Conservation (phyloP, 225 moss, liverwort and hornwort genomes). For the Bryoerythrophyllum caledonicum region DNA sequence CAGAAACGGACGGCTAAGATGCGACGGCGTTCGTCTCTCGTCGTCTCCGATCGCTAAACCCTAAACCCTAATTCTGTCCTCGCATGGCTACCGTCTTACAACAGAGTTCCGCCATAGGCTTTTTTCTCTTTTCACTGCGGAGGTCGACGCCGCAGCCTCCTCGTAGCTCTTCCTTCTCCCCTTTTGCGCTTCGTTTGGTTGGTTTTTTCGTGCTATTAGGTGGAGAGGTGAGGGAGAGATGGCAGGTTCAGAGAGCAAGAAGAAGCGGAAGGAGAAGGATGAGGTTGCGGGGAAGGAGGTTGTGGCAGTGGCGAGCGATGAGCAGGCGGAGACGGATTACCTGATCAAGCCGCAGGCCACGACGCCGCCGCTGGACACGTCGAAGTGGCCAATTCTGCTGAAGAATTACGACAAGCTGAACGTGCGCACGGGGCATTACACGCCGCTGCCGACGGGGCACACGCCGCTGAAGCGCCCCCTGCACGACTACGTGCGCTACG, state of each 20-base stretch:
- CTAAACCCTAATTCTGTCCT: slow-evolving; percentile 18
- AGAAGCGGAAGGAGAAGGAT: slow-evolving; percentile 61
- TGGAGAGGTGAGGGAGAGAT: slow-evolving; percentile 29
- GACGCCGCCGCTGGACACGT: slow-evolving; percentile 86
- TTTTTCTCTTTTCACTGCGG: background rate
- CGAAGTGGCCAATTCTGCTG: slow-evolving; percentile 86
- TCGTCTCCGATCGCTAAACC: slow-evolving; percentile 14
- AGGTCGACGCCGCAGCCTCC: background rate
- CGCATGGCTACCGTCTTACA: background rate
- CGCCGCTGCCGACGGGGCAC: slow-evolving; percentile 81
- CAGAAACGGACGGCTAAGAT: slow-evolving; percentile 3
- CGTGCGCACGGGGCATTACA: slow-evolving; percentile 93
- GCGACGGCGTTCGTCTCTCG: background rate
- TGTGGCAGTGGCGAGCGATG: slow-evolving; percentile 13
- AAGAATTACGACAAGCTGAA: slow-evolving; percentile 97
- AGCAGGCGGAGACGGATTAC: slow-evolving; percentile 69
- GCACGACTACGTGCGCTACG: slow-evolving; percentile 88
- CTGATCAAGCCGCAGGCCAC: slow-evolving; percentile 86
- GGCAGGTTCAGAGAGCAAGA: slow-evolving; percentile 70
- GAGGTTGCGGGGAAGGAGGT: slow-evolving; percentile 22
- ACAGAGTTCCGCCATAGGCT: no score
- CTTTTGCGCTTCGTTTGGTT: background rate
- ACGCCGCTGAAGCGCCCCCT: slow-evolving; percentile 89
- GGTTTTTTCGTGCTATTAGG: background rate
- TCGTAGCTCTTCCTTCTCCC: background rate